These are phyloP conservation scores for Naematelia aurantialba DNA, from an alignment of 768 basidiomycete species.

Conservation along the genomic window DNA sequence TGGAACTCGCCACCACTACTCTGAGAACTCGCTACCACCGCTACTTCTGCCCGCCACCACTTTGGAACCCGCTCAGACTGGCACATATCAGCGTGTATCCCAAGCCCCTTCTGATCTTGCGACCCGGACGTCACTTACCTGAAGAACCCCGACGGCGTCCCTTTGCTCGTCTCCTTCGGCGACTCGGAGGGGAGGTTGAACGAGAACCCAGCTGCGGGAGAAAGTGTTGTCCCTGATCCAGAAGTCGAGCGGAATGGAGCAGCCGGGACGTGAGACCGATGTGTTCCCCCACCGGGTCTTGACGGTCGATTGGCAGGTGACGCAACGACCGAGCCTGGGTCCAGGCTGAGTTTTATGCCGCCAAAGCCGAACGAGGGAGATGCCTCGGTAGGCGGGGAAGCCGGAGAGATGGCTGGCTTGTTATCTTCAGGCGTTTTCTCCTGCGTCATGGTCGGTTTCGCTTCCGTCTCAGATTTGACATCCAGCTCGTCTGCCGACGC, in stretches of 20 bases:
- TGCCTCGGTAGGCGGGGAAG: neutral
- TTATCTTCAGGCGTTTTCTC: neutral
- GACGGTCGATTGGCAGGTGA: neutral
- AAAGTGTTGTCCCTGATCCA: neutral
- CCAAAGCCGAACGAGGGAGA: constrained; percentile 3
- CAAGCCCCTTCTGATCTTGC: too few species aligned
- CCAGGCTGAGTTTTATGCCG: constrained; percentile 4
- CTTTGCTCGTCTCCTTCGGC: constrained; percentile 1
- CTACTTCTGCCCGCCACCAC: too few species aligned
- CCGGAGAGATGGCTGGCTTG: neutral
- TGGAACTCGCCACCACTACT: too few species aligned
- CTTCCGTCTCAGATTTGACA: neutral
- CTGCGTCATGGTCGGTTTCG: neutral
- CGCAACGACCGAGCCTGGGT: neutral
- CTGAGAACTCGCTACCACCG: too few species aligned
- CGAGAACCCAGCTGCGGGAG: neutral
- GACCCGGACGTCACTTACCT: too few species aligned
- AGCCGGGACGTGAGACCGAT: neutral
- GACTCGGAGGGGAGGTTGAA: constrained; percentile 3
- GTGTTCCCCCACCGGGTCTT: neutral
- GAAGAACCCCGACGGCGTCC: constrained; percentile 22
- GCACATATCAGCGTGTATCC: neutral
- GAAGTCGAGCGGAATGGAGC: neutral
- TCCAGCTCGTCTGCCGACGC: neutral
- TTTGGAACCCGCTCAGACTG: constrained; percentile 3